phyloP scores from a whole-genome alignment of 768 basidiomycete species.

The Dioszegia aurantiaca region DNA sequence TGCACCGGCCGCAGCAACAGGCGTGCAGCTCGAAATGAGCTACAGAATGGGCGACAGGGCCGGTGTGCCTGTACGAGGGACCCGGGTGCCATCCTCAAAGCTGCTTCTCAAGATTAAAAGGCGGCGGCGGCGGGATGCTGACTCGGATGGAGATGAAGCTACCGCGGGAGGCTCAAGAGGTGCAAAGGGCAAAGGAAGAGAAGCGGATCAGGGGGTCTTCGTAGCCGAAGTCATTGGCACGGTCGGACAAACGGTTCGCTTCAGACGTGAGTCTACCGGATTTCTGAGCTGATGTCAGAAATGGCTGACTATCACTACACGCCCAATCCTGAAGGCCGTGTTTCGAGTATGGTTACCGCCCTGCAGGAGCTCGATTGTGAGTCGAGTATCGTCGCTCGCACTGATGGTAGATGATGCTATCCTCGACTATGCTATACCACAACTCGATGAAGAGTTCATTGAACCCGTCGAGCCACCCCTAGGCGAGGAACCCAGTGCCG shows the following conservation, averaged over 20 bases:
- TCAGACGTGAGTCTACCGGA: conserved; percentile 67
- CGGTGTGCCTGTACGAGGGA: conserved; percentile 78
- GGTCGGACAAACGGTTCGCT: conserved; percentile 77
- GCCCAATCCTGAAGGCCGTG: conserved; percentile 68
- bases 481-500: conserved; percentile 21
- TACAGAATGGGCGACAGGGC: conserved; percentile 72
- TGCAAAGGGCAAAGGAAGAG: conserved; percentile 16
- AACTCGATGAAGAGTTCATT: conserved; percentile 67
- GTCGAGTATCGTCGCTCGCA: conserved; percentile 19
- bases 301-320: conserved; percentile 93
- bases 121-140: conserved; percentile 57
- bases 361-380: conserved; percentile 81
- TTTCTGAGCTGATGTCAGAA: conserved; percentile 56
- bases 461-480: conserved; percentile 55
- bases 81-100: conserved; percentile 71
- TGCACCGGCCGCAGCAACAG: conserved; percentile 15
- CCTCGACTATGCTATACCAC: conserved; percentile 65
- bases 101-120: conserved; percentile 81
- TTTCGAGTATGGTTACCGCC: conserved; percentile 65
- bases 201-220: conserved; percentile 27
- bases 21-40: conserved; percentile 68
- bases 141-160: conserved; percentile 50
- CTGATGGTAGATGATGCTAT: conserved; percentile 66
- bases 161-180: conserved; percentile 11
- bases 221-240: conserved; percentile 60